These are phyloP conservation scores for Zea mays DNA, from an alignment of 176 grass and related monocot species.

Conservation along the genomic window Zm-B73-REFERENCE-NAM-5.0 NC_050096.1:269700001-269700500, in stretches of 20 bases:
- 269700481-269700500: constrained; percentile 85
- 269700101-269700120: background rate
- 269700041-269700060: too few species aligned
- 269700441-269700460: constrained; percentile 83
- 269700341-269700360: background rate
- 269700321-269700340: background rate
- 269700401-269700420: constrained; percentile 71
- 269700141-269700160: background rate
- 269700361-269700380: constrained; percentile 17
- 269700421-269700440: constrained; percentile 87
- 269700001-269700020: constrained; percentile 1
- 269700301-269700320: background rate
- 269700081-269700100: too few species aligned
- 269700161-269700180: background rate
- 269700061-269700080: too few species aligned
- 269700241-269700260: constrained; percentile 72
- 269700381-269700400: constrained; percentile 9
- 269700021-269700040: too few species aligned
- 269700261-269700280: constrained; percentile 86
- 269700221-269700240: constrained; percentile 91
- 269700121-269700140: background rate
- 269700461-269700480: constrained; percentile 84
- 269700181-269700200: background rate
- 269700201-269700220: constrained; percentile 85
- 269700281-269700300: constrained; percentile 63